Evolutionary conservation across 306 rosid species (phyloP).

Genomic region (Trifolium repens): DNA sequence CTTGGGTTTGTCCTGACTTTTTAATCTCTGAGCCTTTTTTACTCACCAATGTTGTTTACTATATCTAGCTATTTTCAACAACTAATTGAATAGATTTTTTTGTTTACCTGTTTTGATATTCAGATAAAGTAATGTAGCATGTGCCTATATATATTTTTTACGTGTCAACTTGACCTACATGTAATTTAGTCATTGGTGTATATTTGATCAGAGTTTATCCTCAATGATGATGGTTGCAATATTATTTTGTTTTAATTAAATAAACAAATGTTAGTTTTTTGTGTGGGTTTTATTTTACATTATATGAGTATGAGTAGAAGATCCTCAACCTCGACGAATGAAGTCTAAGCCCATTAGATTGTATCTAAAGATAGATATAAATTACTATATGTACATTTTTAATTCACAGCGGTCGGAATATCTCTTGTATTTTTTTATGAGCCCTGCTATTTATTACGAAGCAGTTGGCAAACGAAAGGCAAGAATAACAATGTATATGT

Average conservation of each 20-base stretch:
- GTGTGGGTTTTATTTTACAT: no score
- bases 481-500: no score
- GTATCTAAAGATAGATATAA: no score
- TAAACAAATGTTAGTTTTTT: not conserved
- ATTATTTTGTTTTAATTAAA: not conserved
- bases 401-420: no score
- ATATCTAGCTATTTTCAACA: conserved; percentile 45
- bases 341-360: not conserved
- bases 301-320: no score
- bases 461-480: no score
- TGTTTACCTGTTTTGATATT: conserved; percentile 52
- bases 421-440: no score
- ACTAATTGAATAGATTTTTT: conserved; percentile 39
- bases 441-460: no score
- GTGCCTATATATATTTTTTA: conserved; percentile 38
- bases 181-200: not conserved
- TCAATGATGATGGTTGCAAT: conserved; percentile 6
- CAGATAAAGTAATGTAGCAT: conserved; percentile 39
- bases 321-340: not conserved
- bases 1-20: conserved; percentile 42
- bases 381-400: no score
- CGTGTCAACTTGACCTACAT: conserved; percentile 40
- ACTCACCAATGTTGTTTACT: conserved; percentile 32
- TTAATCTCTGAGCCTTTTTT: conserved; percentile 31
- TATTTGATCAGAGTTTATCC: not conserved